Evolutionary conservation across 768 basidiomycete genomes (phyloP), one percentile per base, ranked within the genome.

Genomic region (Termitomyces sp.): DNA sequence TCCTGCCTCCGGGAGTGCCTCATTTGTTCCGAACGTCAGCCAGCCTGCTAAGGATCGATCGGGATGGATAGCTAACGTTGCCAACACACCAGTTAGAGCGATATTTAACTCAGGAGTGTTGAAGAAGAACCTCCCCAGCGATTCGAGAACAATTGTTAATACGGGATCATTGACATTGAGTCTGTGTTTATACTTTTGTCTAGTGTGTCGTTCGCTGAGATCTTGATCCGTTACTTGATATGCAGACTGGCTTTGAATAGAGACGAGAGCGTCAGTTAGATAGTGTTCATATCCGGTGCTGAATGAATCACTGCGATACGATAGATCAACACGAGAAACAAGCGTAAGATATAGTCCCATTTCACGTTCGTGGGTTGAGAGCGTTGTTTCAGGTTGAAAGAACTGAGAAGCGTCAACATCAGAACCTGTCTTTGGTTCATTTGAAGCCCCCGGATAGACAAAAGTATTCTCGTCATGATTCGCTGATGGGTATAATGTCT

Each of bases 41-140:
- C 94, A 98, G 1, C 94, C 94, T 0, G 87, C 83, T 26, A 97
- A 75, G 1, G 90, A 91, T 7, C 94, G 82, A 66, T 91, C 79
- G 3, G 95, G 91, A 65, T 93, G 91, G n/a, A 86, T 73, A 0
- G 92, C 91, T 17, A 98, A 73, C 11, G 85, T 82, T 3, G 91
- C 85, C 35, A 97, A 72, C 4, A 87, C 82, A 21, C 91, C 91
- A 3, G 92, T 97, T 60, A 98, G 70, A 0, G 89, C 88, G 53
- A 98, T 83, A 67, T 98, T 98, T 69, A 81, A 84, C 61, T 94
- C 89, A 12, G 94, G 85, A 0, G 87, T 78, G 61, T 96, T 93
- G 14, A 82, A 81, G 70, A 97, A 91, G 78, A 98, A 96, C 57
- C 75, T 77, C 51, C 88, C 74, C 35, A 96, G 68, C 31, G 80